Evolutionary conservation across 2,329 filamentous ascomycete species (phyloP), one percentile per base, ranked within the genome.

Genomic region (Pyrenochaeta sp.): DNA sequence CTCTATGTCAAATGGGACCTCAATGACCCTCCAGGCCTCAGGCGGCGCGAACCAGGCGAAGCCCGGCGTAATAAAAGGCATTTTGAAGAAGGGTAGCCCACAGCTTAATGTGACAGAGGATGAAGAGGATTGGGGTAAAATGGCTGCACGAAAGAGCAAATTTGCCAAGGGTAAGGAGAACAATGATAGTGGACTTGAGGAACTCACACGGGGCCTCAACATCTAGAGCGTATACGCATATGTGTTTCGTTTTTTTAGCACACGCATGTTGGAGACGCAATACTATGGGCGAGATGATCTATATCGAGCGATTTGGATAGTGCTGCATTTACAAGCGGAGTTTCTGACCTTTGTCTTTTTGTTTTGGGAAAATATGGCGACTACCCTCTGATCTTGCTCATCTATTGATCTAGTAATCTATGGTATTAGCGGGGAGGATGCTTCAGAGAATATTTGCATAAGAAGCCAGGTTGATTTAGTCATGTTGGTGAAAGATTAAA

Each of bases 111-210:
- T 59, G 7, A 56, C 64, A 14, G 69, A 71, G 4, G 69, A 67
- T 12, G 71, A 75, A 11, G 72, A 74, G 37, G 68, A 72, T 40
- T 75, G 72, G 72, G 62, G 67, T 41, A 64, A 61, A 39, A 62
- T 74, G 61, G 64, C 65, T 1, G 63, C 64, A 21, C 61, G 71
- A 43, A 75, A 71, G 57, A 69, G 51, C 41, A 72, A 67, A 45
- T 67, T 65, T 32, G 46, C 31, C 9, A 60, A 57, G 23, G 60
- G 61, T 42, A 64, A 61, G 32, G 56, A 62, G 51, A 66, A 56
- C 31, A 48, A 45, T 18, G 58, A 39, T 17, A 59, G 43, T 3
- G 68, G 56, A 9, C 56, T 71, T 36, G 60, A 65, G 45, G 67
- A 71, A 30, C 56, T 72, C 14, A 69, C 63, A 1, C 61, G 61